These are phyloP conservation scores for Coemansia sp. DNA, from an alignment of 192 early-diverging fungal species.

Conservation along the genomic window DNA sequence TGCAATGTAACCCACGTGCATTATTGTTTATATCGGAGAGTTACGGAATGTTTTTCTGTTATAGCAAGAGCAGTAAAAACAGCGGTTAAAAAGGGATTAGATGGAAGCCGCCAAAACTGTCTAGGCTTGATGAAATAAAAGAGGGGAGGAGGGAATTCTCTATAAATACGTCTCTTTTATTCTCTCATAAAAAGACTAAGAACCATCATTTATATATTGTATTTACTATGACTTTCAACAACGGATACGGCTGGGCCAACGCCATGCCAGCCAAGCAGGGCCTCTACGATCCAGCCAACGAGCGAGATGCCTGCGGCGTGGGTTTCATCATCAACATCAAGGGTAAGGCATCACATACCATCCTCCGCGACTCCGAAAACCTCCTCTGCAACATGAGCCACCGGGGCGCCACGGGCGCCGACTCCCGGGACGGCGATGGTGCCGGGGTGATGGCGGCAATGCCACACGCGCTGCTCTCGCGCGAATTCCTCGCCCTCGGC, in stretches of 20 bases:
- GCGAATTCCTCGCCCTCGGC: conserved; percentile 62
- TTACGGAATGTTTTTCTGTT: no score
- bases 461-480: conserved; percentile 84
- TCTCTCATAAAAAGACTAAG: background rate
- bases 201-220: background rate
- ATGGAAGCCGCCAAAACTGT: no score
- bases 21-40: no score
- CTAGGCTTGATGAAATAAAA: no score
- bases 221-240: background rate
- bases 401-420: conserved; percentile 92
- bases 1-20: no score
- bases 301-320: conserved; percentile 97
- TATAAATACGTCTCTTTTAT: background rate
- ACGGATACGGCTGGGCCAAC: conserved; percentile 70
- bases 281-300: conserved; percentile 82
- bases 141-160: no score
- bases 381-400: conserved; percentile 99
- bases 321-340: conserved; percentile 97
- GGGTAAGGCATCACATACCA: conserved; percentile 77
- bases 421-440: conserved; percentile 95
- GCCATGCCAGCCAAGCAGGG: conserved; percentile 84
- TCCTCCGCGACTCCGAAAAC: conserved; percentile 84
- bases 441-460: conserved; percentile 97
- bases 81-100: no score
- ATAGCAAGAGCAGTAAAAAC: no score